A percentile compares a stretch with the other conserved stretches of the same genome.
Evolutionary conservation across 1,139 yeast species (phyloP).

Genomic region (Pichia norvegensis): DNA sequence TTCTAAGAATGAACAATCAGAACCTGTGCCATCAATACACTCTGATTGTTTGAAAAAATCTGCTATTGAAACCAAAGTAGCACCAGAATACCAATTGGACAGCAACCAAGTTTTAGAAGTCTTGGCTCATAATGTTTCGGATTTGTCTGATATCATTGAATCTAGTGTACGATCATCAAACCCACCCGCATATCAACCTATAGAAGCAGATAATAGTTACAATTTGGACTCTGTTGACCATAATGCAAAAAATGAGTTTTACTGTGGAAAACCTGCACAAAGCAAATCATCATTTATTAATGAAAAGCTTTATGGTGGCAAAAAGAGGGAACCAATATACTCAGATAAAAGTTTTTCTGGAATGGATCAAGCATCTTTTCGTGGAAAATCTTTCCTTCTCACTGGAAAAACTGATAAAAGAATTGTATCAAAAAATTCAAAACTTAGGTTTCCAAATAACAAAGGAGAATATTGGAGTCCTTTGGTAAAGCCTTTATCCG

Average conservation of each 20-base stretch:
- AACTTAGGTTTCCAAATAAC: constrained; percentile 1
- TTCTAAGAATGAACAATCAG: neutral
- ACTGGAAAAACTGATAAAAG: neutral
- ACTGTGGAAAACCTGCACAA: neutral
- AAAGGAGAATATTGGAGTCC: constrained; percentile 2
- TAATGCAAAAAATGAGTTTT: too few relatives aligned
- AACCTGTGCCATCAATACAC: neutral
- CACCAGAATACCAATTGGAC: too few relatives aligned
- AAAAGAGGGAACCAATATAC: too few relatives aligned
- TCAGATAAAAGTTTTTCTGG: too few relatives aligned
- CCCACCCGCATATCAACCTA: neutral
- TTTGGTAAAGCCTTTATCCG: constrained; percentile 3
- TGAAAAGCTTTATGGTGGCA: too few relatives aligned
- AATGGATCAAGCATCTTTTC: neutral
- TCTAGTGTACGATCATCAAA: neutral
- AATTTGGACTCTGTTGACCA: neutral
- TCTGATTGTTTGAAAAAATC: neutral
- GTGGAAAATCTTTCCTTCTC: neutral
- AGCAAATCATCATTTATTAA: neutral
- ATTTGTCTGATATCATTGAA: neutral
- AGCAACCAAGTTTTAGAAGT: too few relatives aligned
- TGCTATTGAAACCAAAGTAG: too few relatives aligned
- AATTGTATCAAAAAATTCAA: neutral
- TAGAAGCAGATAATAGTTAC: neutral
- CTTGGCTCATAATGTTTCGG: neutral